These are phyloP conservation scores for Micromonas commoda DNA, from an alignment of 139 green algal species.

Conservation along the genomic window DNA sequence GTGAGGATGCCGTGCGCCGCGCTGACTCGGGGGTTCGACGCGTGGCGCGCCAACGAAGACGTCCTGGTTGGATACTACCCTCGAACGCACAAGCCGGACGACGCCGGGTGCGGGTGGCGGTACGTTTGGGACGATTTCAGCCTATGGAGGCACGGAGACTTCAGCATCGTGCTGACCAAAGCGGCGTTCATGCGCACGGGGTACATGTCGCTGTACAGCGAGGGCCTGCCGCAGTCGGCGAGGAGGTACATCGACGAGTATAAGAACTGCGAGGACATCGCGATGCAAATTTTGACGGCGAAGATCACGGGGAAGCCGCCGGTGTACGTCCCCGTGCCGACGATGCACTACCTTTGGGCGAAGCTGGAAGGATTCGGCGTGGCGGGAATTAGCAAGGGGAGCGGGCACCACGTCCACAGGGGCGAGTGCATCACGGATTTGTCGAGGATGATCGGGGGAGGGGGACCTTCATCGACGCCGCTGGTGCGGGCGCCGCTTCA, in stretches of 20 bases:
- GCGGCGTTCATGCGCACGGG: conserved; percentile 53
- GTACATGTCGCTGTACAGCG: conserved; percentile 49
- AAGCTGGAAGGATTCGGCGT: not conserved
- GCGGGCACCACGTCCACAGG: not conserved
- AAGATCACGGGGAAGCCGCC: conserved; percentile 1
- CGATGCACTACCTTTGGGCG: not conserved
- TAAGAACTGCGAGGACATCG: conserved; percentile 39
- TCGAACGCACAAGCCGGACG: conserved; percentile 29
- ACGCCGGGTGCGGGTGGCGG: not conserved
- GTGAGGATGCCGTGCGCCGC: conserved; percentile 42
- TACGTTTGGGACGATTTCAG: conserved; percentile 4
- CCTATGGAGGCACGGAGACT: conserved; percentile 16
- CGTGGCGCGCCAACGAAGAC: conserved; percentile 27
- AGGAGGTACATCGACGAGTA: conserved; percentile 44
- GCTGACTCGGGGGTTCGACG: conserved; percentile 44
- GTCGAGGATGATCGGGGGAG: not conserved
- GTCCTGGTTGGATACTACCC: conserved; percentile 53
- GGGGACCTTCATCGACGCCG: not conserved
- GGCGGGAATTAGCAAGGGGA: not conserved
- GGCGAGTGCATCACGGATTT: conserved; percentile 11
- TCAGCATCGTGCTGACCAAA: conserved; percentile 57
- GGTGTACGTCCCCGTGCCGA: not conserved
- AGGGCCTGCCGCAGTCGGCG: conserved; percentile 37
- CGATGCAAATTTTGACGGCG: conserved; percentile 19
- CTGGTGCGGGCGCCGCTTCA: not conserved